A percentile compares a stretch with the other conserved stretches of the same genome.
These are phyloP conservation scores for Spatholobus suberectus DNA, from an alignment of 306 rosid species.

Conservation along the genomic window DNA sequence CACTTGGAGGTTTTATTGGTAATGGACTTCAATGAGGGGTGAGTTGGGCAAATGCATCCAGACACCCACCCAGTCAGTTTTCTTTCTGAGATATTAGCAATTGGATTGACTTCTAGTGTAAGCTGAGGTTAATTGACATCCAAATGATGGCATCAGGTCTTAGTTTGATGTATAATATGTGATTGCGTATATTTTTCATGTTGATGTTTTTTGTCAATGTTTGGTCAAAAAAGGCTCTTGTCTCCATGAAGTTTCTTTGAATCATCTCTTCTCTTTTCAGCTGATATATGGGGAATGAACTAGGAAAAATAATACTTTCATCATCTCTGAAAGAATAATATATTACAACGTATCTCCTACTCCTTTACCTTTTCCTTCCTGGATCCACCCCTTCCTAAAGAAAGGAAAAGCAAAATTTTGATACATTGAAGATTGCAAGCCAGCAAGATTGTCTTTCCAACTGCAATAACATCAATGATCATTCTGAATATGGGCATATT, in stretches of 20 bases:
- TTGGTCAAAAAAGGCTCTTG: neutral
- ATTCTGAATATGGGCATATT: neutral
- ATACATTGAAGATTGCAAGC: neutral
- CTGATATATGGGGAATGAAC: neutral
- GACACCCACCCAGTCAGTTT: neutral
- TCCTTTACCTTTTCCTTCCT: neutral
- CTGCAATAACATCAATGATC: neutral
- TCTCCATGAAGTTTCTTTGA: slow-evolving; percentile 14
- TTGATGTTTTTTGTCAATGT: neutral
- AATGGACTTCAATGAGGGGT: slow-evolving; percentile 27
- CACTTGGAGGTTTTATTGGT: slow-evolving; percentile 8
- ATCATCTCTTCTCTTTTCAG: slow-evolving; percentile 12
- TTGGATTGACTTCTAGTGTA: slow-evolving; percentile 26
- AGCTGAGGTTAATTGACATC: slow-evolving; percentile 13
- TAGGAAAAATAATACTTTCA: slow-evolving; percentile 18
- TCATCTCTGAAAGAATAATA: neutral
- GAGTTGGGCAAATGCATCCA: slow-evolving; percentile 14
- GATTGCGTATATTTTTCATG: slow-evolving; percentile 9
- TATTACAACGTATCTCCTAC: neutral
- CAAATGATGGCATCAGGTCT: slow-evolving; percentile 24
- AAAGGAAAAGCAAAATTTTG: neutral
- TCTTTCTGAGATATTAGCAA: slow-evolving; percentile 27
- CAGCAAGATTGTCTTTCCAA: neutral
- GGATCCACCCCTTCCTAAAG: neutral
- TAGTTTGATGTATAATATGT: neutral